Base-by-base conservation (phyloP, 176 grass and related monocot genomes). In the Aegilops bicornis region DNA sequence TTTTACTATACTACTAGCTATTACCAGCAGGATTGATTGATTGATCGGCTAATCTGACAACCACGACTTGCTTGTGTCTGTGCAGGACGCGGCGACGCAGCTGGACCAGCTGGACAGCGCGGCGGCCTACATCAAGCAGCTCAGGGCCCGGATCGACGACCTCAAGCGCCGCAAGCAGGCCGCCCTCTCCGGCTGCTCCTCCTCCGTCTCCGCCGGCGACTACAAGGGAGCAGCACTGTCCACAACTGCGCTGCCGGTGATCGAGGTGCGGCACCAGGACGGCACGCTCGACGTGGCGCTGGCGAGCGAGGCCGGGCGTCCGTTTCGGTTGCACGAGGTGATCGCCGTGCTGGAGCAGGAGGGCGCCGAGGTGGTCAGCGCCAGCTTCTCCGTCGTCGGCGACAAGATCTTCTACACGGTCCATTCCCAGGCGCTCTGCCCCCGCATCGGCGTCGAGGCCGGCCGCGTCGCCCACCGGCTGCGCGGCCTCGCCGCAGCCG, bases 351-450 rank as follows among this genome's bases (percentile, higher is more conserved):
- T 98, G 33, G 96, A 94, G 87, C 88, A 96, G 66, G 93, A 98
- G 78, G 96, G 93, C 59, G 96, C 88, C 8, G 93, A 98, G 63
- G 87, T 98, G 6, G 59, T 98, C 33, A 94, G 88, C 68, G 96
- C 93, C 39, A 98, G 70, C 85, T 95, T 96, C 86, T 96, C 92
- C 30, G 79, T 86, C 16, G 68, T 96, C 42, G 88, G 65, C 6
- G 91, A 98, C 52, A 98, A 94, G 80, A 86, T 98, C 66, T 91
- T 95, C 75, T 91, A 94, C 84, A 96, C 96, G 5, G 70, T 98
- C 23, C 96, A 98, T 65, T 94, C 96, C n/a, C 93, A 98, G 91
- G 86, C 93, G 20, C 5, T 91, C 36, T 82, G 83, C 87, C 66
- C 93, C 31, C 71, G 91, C 84, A 80, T 87, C 15, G 96, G 91